phyloP scores from a whole-genome alignment of 2,329 filamentous ascomycete genomes.

The Penicillium palitans region DNA sequence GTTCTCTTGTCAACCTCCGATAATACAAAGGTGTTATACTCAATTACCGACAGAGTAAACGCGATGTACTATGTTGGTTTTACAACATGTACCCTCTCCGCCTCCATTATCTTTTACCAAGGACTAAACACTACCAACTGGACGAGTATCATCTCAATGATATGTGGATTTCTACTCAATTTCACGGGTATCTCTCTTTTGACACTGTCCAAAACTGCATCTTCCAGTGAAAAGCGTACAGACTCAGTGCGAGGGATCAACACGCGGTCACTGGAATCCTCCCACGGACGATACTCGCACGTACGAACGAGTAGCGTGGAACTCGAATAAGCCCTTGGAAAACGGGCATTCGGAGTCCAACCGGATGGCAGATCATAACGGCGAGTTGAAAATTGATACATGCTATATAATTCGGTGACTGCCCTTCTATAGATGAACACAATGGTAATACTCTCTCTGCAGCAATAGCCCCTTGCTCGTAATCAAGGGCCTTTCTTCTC shows the following conservation, averaged over 20 bases:
- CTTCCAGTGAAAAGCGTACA: neutral
- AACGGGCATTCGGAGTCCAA: neutral
- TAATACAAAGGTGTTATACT: neutral
- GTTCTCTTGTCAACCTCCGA: constrained; percentile 35
- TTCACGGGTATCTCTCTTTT: constrained; percentile 94
- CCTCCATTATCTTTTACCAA: constrained; percentile 92
- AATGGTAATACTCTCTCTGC: too few relatives aligned
- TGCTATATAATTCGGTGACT: too few relatives aligned
- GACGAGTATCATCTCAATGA: constrained; percentile 86
- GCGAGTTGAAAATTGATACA: neutral
- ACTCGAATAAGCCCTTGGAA: neutral
- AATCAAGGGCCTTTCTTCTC: too few relatives aligned
- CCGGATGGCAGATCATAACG: neutral
- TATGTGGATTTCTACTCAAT: constrained; percentile 90
- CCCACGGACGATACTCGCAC: neutral
- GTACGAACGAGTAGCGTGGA: neutral
- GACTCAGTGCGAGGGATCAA: neutral
- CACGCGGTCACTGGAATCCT: neutral
- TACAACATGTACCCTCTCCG: constrained; percentile 88
- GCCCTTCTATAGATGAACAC: too few relatives aligned
- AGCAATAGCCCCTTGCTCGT: too few relatives aligned
- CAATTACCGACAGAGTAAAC: constrained; percentile 66
- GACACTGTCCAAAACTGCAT: constrained; percentile 41
- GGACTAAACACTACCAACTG: constrained; percentile 93
- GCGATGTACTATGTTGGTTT: constrained; percentile 97